A percentile compares a stretch with the other conserved stretches of the same genome.
Conservation (phyloP, 805 yeast species). For the Suhomyces canberraensis region DNA sequence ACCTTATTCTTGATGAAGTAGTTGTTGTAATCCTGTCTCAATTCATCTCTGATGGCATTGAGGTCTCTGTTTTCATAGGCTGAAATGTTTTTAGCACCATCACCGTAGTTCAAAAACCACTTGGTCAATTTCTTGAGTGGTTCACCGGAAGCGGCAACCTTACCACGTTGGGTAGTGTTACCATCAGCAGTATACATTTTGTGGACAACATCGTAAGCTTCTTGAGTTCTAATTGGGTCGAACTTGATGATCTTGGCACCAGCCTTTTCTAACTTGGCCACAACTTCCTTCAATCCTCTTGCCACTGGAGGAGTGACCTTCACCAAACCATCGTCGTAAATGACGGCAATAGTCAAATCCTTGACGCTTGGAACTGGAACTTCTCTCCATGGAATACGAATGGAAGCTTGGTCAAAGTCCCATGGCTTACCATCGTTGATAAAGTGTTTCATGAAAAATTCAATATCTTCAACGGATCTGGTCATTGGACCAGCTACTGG, state of each 20-base stretch:
- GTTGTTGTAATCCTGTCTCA: slow-evolving; percentile 56
- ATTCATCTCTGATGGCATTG: slow-evolving; percentile 52
- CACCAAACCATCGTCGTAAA: slow-evolving; percentile 63
- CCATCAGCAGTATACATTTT: slow-evolving; percentile 67
- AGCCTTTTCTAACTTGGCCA: slow-evolving; percentile 51
- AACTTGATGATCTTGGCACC: slow-evolving; percentile 57
- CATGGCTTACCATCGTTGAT: slow-evolving; percentile 66
- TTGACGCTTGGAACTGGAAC: slow-evolving; percentile 38
- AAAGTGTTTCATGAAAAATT: slow-evolving; percentile 61
- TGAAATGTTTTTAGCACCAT: slow-evolving; percentile 47
- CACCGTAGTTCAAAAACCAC: slow-evolving; percentile 57
- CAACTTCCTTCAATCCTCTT: slow-evolving; percentile 51
- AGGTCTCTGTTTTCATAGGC: slow-evolving; percentile 54
- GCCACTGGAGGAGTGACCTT: slow-evolving; percentile 65
- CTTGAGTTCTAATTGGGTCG: slow-evolving; percentile 54
- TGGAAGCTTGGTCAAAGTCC: slow-evolving; percentile 45
- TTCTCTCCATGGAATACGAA: slow-evolving; percentile 54
- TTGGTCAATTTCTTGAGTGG: slow-evolving; percentile 63
- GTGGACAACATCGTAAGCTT: slow-evolving; percentile 58
- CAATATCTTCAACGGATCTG: slow-evolving; percentile 62
- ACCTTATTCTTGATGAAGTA: slow-evolving; percentile 52
- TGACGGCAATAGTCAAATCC: slow-evolving; percentile 55
- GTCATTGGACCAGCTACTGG: slow-evolving; percentile 71
- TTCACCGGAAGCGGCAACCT: slow-evolving; percentile 62
- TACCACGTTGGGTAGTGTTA: slow-evolving; percentile 50